phyloP scores from a whole-genome alignment of 208 protist genomes.

The Tritrichomonas musculus region DNA sequence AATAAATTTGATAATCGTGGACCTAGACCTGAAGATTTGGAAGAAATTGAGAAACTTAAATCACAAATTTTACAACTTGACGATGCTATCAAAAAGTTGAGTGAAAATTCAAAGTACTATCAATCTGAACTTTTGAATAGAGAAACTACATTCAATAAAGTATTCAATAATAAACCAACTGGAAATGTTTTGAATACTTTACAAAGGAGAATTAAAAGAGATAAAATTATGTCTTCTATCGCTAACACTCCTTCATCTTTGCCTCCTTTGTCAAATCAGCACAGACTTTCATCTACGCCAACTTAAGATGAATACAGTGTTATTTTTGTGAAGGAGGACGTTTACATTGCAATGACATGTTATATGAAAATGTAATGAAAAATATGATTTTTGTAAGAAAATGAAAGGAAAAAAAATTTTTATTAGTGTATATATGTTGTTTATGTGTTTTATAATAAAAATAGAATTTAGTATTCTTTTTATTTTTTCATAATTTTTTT shows the following conservation, averaged over 20 bases:
- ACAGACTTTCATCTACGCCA: no score
- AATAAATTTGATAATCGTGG: constrained; percentile 2
- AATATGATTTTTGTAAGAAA: no score
- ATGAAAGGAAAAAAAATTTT: no score
- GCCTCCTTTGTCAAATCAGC: no score
- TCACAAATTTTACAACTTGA: neutral
- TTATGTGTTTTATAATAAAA: no score
- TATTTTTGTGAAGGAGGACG: no score
- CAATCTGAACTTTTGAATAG: neutral
- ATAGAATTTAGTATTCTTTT: no score
- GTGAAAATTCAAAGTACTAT: neutral
- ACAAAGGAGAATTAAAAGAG: neutral
- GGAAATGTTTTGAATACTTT: neutral
- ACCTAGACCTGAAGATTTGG: constrained; percentile 21
- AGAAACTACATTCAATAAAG: constrained; percentile 30
- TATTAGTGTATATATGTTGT: no score
- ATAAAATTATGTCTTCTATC: neutral
- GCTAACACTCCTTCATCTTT: neutral
- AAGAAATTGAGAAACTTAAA: neutral
- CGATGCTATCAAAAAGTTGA: neutral
- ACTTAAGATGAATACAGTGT: no score
- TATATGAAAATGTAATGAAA: no score
- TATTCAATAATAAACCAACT: neutral
- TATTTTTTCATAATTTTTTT: no score
- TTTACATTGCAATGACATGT: no score